A percentile compares a stretch with the other conserved stretches of the same genome.
phyloP scores from a whole-genome alignment of 2,329 filamentous ascomycete genomes.

The Leptographium galeiforme region DNA sequence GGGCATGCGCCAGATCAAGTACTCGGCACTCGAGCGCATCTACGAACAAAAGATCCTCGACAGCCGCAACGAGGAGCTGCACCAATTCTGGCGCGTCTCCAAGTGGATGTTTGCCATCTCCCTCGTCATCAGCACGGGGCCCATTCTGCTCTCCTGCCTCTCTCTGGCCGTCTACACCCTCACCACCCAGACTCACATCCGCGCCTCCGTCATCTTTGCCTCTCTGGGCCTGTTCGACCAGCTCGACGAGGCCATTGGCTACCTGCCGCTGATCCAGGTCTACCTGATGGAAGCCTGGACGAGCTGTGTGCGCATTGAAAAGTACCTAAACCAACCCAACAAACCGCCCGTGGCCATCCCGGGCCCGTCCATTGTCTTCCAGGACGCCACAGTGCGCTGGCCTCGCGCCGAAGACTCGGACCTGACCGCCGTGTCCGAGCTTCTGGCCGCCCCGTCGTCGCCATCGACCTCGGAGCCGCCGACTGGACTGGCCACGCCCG shows the following conservation, averaged over 20 bases:
- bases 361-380: constrained; percentile 16
- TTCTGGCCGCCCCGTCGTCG: background rate
- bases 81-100: constrained; percentile 19
- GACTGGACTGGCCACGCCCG: background rate
- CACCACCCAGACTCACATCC: constrained; percentile 17
- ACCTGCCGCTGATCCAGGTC: constrained; percentile 20
- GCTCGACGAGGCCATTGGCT: constrained; percentile 19
- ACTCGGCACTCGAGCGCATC: constrained; percentile 21
- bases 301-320: constrained; percentile 20
- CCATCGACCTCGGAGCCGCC: background rate
- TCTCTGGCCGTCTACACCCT: constrained; percentile 19
- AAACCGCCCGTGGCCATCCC: constrained; percentile 14
- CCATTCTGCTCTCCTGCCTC: constrained; percentile 20
- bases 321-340: constrained; percentile 19
- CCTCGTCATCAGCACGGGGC: constrained; percentile 18
- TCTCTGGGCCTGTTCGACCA: constrained; percentile 22
- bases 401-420: constrained; percentile 18
- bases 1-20: constrained; percentile 25
- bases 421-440: background rate
- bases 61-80: constrained; percentile 21
- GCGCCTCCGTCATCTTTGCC: constrained; percentile 22
- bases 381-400: constrained; percentile 21
- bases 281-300: constrained; percentile 23
- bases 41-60: constrained; percentile 21
- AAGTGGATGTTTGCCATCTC: constrained; percentile 18